Percentiles rank a stretch among this genome's conserved stretches.
These are phyloP conservation scores for Sporisorium reilianum DNA, from an alignment of 1,284 basidiomycete genomes.

Conservation along the genomic window DNA sequence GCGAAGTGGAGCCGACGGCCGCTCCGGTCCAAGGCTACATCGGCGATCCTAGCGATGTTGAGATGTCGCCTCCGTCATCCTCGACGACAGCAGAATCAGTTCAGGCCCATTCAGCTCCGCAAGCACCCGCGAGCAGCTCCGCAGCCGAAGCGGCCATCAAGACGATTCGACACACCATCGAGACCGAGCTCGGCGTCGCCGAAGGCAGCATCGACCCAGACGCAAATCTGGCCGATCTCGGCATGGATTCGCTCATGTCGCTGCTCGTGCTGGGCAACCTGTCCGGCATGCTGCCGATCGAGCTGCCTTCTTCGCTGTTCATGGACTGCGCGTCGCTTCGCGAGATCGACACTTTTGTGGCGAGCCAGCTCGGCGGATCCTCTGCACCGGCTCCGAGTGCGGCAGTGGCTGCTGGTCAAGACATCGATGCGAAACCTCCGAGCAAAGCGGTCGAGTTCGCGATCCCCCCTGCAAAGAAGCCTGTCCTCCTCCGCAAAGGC, in stretches of 20 bases:
- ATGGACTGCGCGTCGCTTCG: slow-evolving; percentile 38
- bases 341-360: slow-evolving; percentile 27
- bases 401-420: background rate
- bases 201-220: slow-evolving; percentile 24
- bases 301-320: slow-evolving; percentile 48
- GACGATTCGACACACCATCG: slow-evolving; percentile 29
- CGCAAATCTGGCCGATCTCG: slow-evolving; percentile 45
- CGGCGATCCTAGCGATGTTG: background rate
- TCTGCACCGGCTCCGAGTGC: background rate
- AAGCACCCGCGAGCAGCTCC: background rate
- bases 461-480: slow-evolving; percentile 14
- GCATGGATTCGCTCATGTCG: slow-evolving; percentile 57
- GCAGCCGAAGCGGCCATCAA: slow-evolving; percentile 17
- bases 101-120: background rate
- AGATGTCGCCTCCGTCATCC: background rate
- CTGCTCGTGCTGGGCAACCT: slow-evolving; percentile 49
- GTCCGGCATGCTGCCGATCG: slow-evolving; percentile 23
- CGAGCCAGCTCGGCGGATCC: slow-evolving; percentile 3
- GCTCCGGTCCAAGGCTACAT: background rate
- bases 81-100: background rate
- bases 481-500: slow-evolving; percentile 23
- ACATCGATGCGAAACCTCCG: background rate
- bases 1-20: background rate
- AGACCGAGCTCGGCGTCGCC: slow-evolving; percentile 47
- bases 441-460: background rate